Evolutionary conservation across 768 basidiomycete species (phyloP).

Genomic region (Lanmaoa rubissima): DNA sequence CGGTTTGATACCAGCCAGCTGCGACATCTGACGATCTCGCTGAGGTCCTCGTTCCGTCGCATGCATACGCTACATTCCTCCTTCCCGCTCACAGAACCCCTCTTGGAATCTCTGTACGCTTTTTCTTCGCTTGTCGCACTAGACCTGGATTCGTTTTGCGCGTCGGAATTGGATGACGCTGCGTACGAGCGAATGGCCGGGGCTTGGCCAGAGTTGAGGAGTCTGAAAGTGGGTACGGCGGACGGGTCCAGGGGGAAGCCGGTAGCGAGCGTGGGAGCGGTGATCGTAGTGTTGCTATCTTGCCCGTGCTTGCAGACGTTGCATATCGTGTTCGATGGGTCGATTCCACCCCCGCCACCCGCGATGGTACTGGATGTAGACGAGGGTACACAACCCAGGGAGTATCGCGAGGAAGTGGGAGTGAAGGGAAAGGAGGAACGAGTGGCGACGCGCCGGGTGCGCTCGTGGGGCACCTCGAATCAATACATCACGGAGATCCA

Average conservation of each 20-base stretch:
- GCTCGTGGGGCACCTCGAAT: slow-evolving; percentile 7
- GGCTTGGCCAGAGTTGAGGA: slow-evolving; percentile 9
- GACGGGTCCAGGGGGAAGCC: neutral
- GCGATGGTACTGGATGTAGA: neutral
- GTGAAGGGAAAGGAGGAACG: neutral
- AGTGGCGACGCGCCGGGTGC: neutral
- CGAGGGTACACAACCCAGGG: neutral
- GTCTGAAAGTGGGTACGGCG: slow-evolving; percentile 8
- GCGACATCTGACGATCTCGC: slow-evolving; percentile 3
- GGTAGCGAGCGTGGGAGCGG: slow-evolving; percentile 11
- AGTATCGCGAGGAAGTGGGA: neutral
- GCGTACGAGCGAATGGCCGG: slow-evolving; percentile 8
- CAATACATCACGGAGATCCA: slow-evolving; percentile 7
- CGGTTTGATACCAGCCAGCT: slow-evolving; percentile 4
- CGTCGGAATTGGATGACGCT: slow-evolving; percentile 8
- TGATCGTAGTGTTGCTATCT: slow-evolving; percentile 10
- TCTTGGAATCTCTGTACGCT: slow-evolving; percentile 3
- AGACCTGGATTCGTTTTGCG: slow-evolving; percentile 13
- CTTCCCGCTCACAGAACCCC: neutral
- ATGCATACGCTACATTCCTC: neutral
- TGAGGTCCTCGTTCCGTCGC: neutral
- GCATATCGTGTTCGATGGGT: slow-evolving; percentile 17
- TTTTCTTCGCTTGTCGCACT: slow-evolving; percentile 8
- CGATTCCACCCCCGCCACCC: slow-evolving; percentile 1
- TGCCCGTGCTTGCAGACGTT: slow-evolving; percentile 14